phyloP scores from a whole-genome alignment of 163 green algal genomes.

The Picocystis sp. region DNA sequence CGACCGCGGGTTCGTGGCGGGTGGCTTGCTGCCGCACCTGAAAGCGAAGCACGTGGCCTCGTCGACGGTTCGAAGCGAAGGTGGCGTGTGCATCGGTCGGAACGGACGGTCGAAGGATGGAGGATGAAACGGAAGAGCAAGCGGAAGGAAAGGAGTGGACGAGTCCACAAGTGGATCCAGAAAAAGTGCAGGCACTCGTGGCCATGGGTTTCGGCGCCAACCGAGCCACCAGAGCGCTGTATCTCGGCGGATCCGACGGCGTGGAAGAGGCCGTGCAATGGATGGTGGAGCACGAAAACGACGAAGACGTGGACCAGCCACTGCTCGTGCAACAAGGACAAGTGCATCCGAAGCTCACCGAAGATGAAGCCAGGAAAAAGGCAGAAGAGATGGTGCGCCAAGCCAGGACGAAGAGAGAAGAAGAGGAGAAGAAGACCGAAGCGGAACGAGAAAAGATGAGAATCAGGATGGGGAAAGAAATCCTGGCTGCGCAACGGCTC shows the following conservation, averaged over 20 bases:
- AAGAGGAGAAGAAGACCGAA: constrained; percentile 35
- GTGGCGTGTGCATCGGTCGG: no score
- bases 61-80: no score
- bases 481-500: constrained; percentile 37
- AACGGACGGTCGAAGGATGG: no score
- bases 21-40: no score
- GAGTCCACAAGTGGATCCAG: constrained; percentile 29
- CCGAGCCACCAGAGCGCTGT: constrained; percentile 24
- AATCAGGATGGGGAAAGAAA: constrained; percentile 65
- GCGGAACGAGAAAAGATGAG: constrained; percentile 17
- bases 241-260: constrained; percentile 29
- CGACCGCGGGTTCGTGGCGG: no score
- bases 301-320: constrained; percentile 50
- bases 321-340: constrained; percentile 41
- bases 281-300: constrained; percentile 46
- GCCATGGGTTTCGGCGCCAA: constrained; percentile 58
- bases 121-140: no score
- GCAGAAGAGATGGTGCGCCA: constrained; percentile 46
- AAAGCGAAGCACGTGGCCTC: no score
- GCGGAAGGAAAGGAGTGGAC: no score
- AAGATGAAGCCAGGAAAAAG: constrained; percentile 59
- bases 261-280: constrained; percentile 57
- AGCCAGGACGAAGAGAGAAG: constrained; percentile 45
- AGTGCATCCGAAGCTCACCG: constrained; percentile 40
- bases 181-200: constrained; percentile 34